Percentiles rank a stretch among this genome's conserved stretches.
Conservation (phyloP, 345 rosid species). For the Atalantia buxifolia region DNA sequence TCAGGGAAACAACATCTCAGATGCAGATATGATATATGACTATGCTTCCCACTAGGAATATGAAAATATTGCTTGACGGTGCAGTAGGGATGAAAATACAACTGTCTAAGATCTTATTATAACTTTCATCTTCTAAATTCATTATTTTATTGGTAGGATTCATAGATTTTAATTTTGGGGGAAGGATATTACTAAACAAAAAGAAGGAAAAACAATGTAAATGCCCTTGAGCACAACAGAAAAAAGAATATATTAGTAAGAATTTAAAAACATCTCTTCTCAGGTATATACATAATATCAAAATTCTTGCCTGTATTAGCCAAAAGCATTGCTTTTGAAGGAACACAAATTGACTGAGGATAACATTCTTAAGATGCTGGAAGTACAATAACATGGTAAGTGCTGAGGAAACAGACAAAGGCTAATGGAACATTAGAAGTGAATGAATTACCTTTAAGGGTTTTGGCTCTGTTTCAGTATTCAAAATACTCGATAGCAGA, state of each 20-base stretch:
- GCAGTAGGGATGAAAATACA: not conserved
- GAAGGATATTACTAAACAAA: not conserved
- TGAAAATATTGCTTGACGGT: not conserved
- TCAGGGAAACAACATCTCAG: not conserved
- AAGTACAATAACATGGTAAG: not conserved
- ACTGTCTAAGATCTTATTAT: not conserved
- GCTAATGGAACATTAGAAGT: not conserved
- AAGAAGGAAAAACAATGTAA: not conserved
- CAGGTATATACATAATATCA: not conserved
- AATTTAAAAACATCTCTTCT: not conserved
- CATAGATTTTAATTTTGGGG: not conserved
- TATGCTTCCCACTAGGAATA: not conserved
- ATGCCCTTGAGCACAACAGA: not conserved
- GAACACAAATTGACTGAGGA: not conserved
- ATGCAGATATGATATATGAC: not conserved
- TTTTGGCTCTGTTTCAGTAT: slow-evolving; percentile 45
- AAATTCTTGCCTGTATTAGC: not conserved
- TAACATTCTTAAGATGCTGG: not conserved
- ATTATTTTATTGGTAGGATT: not conserved
- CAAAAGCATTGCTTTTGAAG: not conserved
- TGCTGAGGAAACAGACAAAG: not conserved
- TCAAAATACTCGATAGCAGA: slow-evolving; percentile 74
- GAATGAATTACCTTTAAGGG: slow-evolving; percentile 44
- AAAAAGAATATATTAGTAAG: not conserved
- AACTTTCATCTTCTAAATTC: not conserved